Percentiles rank a stretch among this genome's conserved stretches.
Evolutionary conservation across 805 yeast species (phyloP).

Genomic region (Henningerozyma blattae): DNA sequence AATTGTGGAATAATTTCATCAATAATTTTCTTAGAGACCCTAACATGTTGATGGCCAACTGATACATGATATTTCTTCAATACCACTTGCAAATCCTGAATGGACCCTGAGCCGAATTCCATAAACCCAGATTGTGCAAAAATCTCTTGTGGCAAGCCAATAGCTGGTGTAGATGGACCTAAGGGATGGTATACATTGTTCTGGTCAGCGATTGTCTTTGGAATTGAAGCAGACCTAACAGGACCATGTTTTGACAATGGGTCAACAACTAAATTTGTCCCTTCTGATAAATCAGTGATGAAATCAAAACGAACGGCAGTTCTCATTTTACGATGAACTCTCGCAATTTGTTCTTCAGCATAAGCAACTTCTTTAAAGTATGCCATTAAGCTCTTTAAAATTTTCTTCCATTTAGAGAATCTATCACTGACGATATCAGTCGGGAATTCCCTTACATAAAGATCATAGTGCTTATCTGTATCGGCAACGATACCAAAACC

Average conservation of each 20-base stretch:
- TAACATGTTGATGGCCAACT: slow-evolving; percentile 40
- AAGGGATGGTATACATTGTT: slow-evolving; percentile 3
- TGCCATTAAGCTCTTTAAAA: slow-evolving; percentile 53
- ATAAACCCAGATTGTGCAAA: slow-evolving; percentile 49
- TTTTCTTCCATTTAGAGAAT: slow-evolving; percentile 67
- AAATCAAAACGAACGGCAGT: slow-evolving; percentile 39
- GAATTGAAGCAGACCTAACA: neutral
- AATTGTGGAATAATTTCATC: slow-evolving; percentile 42
- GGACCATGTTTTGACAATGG: slow-evolving; percentile 39
- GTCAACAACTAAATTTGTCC: slow-evolving; percentile 28
- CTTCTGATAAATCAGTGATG: slow-evolving; percentile 23
- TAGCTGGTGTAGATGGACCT: slow-evolving; percentile 16
- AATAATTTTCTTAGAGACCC: slow-evolving; percentile 40
- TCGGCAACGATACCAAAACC: no score
- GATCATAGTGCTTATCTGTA: no score
- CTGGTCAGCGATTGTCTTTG: slow-evolving; percentile 9
- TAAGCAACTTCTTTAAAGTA: slow-evolving; percentile 64
- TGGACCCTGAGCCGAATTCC: slow-evolving; percentile 61
- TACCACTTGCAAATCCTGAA: slow-evolving; percentile 63
- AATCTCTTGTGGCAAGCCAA: no score
- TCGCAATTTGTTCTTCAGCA: slow-evolving; percentile 64
- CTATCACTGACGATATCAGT: slow-evolving; percentile 72
- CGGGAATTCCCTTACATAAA: slow-evolving; percentile 37
- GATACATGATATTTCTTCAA: slow-evolving; percentile 51
- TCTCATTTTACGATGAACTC: slow-evolving; percentile 56